phyloP scores from a whole-genome alignment of 805 yeast species.

The Saturnispora ahearnii region DNA sequence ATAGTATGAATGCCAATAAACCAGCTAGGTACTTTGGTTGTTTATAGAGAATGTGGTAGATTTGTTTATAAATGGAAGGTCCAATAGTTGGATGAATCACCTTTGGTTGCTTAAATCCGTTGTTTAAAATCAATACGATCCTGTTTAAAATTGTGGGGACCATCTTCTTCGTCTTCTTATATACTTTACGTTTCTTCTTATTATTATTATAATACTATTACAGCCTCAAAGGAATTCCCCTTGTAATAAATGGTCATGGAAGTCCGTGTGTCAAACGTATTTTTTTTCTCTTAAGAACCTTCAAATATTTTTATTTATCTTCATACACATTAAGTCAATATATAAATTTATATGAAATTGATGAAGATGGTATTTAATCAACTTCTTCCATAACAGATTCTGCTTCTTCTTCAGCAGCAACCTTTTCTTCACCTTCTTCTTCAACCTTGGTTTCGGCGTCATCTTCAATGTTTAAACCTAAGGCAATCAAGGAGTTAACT shows the following conservation, averaged over 20 bases:
- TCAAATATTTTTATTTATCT: background rate
- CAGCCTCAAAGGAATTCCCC: background rate
- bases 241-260: background rate
- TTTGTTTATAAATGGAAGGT: background rate
- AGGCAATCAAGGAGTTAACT: conserved; percentile 95
- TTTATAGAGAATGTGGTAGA: background rate
- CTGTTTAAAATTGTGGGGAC: background rate
- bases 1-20: background rate
- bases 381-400: conserved; percentile 99
- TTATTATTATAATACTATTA: too few species aligned
- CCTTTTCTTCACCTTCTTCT: conserved; percentile 26
- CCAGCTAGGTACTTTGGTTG: background rate
- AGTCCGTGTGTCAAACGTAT: background rate
- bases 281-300: background rate
- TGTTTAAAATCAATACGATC: background rate
- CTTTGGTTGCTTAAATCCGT: background rate
- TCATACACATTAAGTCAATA: background rate
- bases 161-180: background rate
- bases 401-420: conserved; percentile 39
- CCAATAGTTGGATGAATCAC: background rate
- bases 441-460: conserved; percentile 37
- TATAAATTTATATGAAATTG: background rate
- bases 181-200: background rate
- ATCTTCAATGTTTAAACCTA: conserved; percentile 91
- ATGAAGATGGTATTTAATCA: conserved; percentile 43